Evolutionary conservation across 257 asterid species (phyloP).

Genomic region (Solanum chilense): DNA sequence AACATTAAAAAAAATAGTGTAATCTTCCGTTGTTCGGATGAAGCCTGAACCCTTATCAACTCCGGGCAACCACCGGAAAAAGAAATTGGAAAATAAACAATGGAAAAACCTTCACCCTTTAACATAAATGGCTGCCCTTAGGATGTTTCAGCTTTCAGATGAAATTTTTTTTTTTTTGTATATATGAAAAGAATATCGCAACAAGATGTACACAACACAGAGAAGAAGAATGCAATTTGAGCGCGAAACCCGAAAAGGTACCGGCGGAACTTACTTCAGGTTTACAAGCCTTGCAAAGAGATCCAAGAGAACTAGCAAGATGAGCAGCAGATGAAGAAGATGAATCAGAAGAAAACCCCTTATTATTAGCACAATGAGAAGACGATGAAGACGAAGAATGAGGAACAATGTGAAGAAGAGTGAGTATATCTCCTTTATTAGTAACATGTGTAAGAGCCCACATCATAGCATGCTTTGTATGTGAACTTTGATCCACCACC

Average conservation of each 20-base stretch:
- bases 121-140: not conserved
- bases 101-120: not conserved
- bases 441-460: conserved; percentile 92
- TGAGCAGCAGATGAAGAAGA: conserved; percentile 24
- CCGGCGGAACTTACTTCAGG: conserved; percentile 45
- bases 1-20: not conserved
- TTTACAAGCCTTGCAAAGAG: conserved; percentile 80
- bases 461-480: conserved; percentile 81
- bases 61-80: not conserved
- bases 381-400: conserved; percentile 3
- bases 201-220: not conserved
- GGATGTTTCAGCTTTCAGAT: not conserved
- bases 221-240: not conserved
- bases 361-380: not conserved
- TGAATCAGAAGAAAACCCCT: conserved; percentile 13
- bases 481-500: conserved; percentile 65
- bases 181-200: no score
- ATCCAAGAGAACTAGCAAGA: conserved; percentile 63
- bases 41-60: not conserved
- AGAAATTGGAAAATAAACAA: not conserved
- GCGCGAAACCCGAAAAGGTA: not conserved
- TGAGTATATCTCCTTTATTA: conserved; percentile 64
- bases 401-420: conserved; percentile 62
- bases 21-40: not conserved
- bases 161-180: not conserved